Evolutionary conservation across 2,329 filamentous ascomycete genomes (phyloP), one percentile per base, ranked within the genome.

Genomic region (Aspergillus persii): DNA sequence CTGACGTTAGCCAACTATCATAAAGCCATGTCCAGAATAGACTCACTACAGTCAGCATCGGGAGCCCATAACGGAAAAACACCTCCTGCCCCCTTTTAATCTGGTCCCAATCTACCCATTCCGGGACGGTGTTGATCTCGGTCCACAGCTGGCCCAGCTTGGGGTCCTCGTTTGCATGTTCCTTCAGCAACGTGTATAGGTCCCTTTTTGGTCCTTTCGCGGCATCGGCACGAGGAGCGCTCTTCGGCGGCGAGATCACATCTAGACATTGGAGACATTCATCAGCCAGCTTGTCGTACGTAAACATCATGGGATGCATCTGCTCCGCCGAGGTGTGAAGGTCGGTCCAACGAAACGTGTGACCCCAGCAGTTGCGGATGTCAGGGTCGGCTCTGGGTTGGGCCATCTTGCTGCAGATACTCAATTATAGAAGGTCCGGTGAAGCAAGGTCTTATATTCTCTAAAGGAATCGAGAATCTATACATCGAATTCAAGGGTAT

Each of bases 21-120:
- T 23, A 23, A 23, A 36, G n/a, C 26, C 2, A 30, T 31, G 12
- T n/a, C 8, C 50, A 27, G 30, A 2, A 23, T 15, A 7, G 18
- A 69, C 72, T 64, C 41, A 74, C 72, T 27, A 66, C 86, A 7
- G 86, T 89, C 23, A 92, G 74, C 26, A 84, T 83, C 0, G 88
- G 84, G 0, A 85, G 86, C 18, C 85, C 89, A 72, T 92, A 93
- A 39, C 90, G 84, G 72, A 91, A 92, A 68, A 92, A 91, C 0
- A 92, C 84, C 65, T 89, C 84, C 70, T 94, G 90, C 0, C 90
- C 90, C 67, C 90, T 81, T 60, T 82, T 79, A 57, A 94, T 88
- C 69, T 92, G 89, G 2, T 83, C 83, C 89, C 89, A 93, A 70
- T 92, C 86, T 2, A 93, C 90, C 89, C 89, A 93, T 0, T 83